These are phyloP conservation scores for Fusarium graminum DNA, from an alignment of 2,329 filamentous ascomycete species.

Conservation along the genomic window DNA sequence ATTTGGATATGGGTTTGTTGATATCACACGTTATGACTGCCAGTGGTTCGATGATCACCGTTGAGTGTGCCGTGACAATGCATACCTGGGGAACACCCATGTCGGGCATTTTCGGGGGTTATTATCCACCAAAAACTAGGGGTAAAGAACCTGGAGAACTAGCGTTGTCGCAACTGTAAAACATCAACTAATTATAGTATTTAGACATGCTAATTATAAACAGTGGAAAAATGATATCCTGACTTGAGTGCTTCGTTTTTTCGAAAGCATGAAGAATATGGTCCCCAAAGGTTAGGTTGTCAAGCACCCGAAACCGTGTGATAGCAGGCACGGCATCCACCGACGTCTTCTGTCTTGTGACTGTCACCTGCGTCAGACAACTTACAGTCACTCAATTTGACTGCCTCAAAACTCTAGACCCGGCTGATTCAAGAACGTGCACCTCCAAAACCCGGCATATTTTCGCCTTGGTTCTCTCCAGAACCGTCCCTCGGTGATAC, in stretches of 20 bases:
- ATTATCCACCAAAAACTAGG: conserved; percentile 17
- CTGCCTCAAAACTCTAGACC: conserved; percentile 9
- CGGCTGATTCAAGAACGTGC: conserved; percentile 4
- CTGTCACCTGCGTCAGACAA: conserved; percentile 25
- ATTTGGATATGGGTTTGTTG: conserved; percentile 3
- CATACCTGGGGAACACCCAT: conserved; percentile 21
- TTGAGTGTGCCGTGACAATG: conserved; percentile 30
- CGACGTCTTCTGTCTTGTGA: conserved; percentile 26
- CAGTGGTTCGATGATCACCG: conserved; percentile 44
- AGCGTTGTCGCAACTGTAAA: conserved; percentile 2
- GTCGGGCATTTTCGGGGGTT: conserved; percentile 36
- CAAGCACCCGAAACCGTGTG: conserved; percentile 23
- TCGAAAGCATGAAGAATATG: background rate
- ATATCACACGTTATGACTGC: conserved; percentile 40
- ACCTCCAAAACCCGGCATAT: conserved; percentile 37
- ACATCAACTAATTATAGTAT: background rate
- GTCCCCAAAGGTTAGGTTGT: background rate
- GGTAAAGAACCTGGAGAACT: conserved; percentile 13
- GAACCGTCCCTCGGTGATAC: conserved; percentile 1
- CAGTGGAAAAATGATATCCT: background rate
- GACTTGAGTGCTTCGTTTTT: background rate
- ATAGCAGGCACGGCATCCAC: conserved; percentile 30
- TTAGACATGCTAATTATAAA: background rate
- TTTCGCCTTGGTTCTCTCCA: conserved; percentile 38
- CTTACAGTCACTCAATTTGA: background rate